Conservation (phyloP, 208 protist species). For the Acanthamoeba culbertsoni region DNA sequence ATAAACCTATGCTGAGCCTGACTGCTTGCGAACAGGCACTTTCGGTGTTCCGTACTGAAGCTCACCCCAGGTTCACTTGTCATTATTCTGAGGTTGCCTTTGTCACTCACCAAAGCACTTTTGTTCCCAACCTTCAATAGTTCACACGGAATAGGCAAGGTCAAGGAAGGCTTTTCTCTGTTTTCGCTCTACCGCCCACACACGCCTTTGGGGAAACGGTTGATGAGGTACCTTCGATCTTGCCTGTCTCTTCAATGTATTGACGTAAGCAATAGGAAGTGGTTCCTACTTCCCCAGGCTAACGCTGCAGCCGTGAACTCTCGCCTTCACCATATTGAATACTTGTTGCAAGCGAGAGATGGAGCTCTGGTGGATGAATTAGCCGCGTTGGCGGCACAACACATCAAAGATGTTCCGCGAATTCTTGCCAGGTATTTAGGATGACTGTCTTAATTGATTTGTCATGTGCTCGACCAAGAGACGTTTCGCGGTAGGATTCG, state of each 20-base stretch:
- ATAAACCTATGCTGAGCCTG: too few species aligned
- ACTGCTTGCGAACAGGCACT: neutral
- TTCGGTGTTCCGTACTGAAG: neutral
- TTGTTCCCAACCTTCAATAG: neutral
- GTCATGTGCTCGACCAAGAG: neutral
- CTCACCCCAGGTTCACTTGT: neutral
- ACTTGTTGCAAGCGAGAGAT: neutral
- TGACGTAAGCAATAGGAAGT: neutral
- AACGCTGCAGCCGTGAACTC: neutral
- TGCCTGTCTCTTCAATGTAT: neutral
- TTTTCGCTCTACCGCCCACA: neutral
- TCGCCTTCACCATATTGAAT: neutral
- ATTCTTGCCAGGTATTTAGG: constrained; percentile 10
- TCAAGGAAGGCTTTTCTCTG: constrained; percentile 48
- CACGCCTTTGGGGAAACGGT: neutral
- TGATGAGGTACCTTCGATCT: constrained; percentile 50
- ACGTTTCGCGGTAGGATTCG: neutral
- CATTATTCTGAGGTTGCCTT: neutral
- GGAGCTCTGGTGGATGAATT: neutral
- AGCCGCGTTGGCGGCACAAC: neutral
- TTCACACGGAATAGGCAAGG: constrained; percentile 25
- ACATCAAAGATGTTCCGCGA: constrained; percentile 1
- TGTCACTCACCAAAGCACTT: neutral
- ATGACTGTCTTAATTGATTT: too few species aligned
- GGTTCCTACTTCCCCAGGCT: constrained; percentile 17